Conservation (phyloP, 768 basidiomycete species). For the Amanita exitialis region DNA sequence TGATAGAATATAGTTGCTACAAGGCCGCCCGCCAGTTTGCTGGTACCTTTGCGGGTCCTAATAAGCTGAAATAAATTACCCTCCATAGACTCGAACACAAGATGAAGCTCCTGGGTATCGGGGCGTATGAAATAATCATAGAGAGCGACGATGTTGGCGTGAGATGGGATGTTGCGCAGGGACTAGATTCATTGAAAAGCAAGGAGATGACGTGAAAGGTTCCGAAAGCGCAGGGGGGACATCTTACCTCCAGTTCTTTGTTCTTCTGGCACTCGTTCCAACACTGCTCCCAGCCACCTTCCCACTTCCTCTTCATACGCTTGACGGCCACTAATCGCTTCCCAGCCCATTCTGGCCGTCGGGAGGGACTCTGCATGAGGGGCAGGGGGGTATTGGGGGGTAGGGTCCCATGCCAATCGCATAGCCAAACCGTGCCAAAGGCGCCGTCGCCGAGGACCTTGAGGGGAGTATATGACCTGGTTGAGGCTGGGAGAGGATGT, state of each 20-base stretch:
- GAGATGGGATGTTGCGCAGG: constrained; percentile 85
- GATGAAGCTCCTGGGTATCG: constrained; percentile 91
- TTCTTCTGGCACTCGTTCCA: constrained; percentile 96
- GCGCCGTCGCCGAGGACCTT: constrained; percentile 98
- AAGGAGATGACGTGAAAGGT: background rate
- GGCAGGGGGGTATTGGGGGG: constrained; percentile 86
- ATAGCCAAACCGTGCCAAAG: constrained; percentile 97
- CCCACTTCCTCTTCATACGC: constrained; percentile 96
- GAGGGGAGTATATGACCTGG: constrained; percentile 86
- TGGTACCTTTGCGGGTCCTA: constrained; percentile 82
- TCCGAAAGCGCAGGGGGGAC: too few relatives aligned
- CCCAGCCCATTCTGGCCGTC: constrained; percentile 87
- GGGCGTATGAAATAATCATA: constrained; percentile 99
- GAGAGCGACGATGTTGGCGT: constrained; percentile 95
- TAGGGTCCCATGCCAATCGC: constrained; percentile 97
- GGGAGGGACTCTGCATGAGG: constrained; percentile 93
- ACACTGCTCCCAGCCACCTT: constrained; percentile 97
- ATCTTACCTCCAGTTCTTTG: constrained; percentile 85
- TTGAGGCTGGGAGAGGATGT: constrained; percentile 45
- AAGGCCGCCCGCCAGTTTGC: constrained; percentile 93
- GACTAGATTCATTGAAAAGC: constrained; percentile 43
- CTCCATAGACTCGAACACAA: constrained; percentile 99
- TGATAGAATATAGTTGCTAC: constrained; percentile 93
- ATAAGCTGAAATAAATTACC: constrained; percentile 99
- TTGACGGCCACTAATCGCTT: constrained; percentile 96